Evolutionary conservation across 805 yeast genomes (phyloP), one percentile per base, ranked within the genome.

Genomic region (Saccharomycopsis sp.): DNA sequence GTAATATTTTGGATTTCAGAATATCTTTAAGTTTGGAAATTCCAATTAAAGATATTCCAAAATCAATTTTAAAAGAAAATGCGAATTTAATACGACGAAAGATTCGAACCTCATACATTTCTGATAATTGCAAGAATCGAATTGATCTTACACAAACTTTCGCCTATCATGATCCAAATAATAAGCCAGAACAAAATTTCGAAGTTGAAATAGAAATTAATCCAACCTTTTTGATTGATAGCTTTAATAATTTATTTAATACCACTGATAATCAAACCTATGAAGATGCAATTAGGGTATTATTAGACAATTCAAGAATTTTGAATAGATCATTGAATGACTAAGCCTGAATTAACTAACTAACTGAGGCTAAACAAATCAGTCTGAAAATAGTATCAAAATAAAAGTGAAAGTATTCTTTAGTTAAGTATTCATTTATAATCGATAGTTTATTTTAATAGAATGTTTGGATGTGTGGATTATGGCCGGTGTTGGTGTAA

Each of bases 1-100:
- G 84, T 51, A 76, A 84, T 26, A 70, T 79, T 61, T 81, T 79
- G 58, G 97, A 88, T 62, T 68, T 81, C 53, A 72, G 95, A 54
- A 65, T 88, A 29, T 79, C 94, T 4, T 64, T 89, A 51, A 77
- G 86, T 31, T 62, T 84, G 23, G 97, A 88, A 75, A 59, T 80
- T 48, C 96, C 96, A 0, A 74, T 75, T 20, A 71, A 74, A 27
- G 78, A 64, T 62, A 76, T 58, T 61, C 79, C 65, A 54, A 81
- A 59, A 74, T 71, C 63, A 71, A 67, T 56, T 75, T 61, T 68
- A 68, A 58, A 65, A 72, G 56, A 67, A 72, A 57, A 65, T 71
- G 47, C 81, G 83, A 5, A 66, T 71, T 20, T 57, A 73, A 74
- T 75, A 35, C 68, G 96, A 56, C 74, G 75, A 47, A 88, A 88